Evolutionary conservation across 78 protist species (phyloP).

Genomic region (Speleostelium caveatum): DNA sequence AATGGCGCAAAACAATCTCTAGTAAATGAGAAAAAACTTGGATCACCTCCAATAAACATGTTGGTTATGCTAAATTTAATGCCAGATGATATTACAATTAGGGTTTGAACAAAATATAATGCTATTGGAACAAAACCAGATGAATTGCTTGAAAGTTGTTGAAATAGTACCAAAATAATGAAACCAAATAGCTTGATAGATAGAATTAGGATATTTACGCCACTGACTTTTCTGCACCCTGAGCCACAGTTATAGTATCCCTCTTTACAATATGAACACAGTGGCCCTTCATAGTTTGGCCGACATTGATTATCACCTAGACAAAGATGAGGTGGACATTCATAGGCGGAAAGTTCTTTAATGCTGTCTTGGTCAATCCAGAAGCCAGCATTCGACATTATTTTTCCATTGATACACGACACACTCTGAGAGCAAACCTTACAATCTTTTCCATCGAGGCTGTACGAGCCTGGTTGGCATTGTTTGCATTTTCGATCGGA

Average conservation of each 20-base stretch:
- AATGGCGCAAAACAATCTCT: conserved; percentile 45
- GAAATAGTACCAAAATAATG: conserved; percentile 20
- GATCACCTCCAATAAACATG: not conserved
- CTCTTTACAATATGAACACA: conserved; percentile 34
- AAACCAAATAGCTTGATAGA: not conserved
- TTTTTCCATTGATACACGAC: conserved; percentile 4
- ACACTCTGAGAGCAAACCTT: conserved; percentile 28
- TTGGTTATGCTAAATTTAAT: conserved; percentile 37
- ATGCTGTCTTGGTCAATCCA: conserved; percentile 16
- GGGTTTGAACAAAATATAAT: conserved; percentile 47
- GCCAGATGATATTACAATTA: conserved; percentile 57
- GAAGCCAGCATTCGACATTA: not conserved
- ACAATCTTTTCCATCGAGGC: conserved; percentile 22
- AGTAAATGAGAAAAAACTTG: not conserved
- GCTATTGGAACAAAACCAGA: conserved; percentile 50
- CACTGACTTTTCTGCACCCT: conserved; percentile 23
- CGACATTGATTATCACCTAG: conserved; percentile 3
- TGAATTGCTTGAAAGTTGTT: conserved; percentile 37
- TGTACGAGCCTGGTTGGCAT: conserved; percentile 34
- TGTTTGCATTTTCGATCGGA: conserved; percentile 4
- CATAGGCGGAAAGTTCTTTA: not conserved
- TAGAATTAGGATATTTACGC: not conserved
- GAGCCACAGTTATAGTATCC: conserved; percentile 75
- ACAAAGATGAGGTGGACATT: conserved; percentile 57
- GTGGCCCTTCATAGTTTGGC: conserved; percentile 5